Evolutionary conservation across 2,329 filamentous ascomycete genomes (phyloP), one percentile per base, ranked within the genome.

Genomic region (Xylariales sp.): DNA sequence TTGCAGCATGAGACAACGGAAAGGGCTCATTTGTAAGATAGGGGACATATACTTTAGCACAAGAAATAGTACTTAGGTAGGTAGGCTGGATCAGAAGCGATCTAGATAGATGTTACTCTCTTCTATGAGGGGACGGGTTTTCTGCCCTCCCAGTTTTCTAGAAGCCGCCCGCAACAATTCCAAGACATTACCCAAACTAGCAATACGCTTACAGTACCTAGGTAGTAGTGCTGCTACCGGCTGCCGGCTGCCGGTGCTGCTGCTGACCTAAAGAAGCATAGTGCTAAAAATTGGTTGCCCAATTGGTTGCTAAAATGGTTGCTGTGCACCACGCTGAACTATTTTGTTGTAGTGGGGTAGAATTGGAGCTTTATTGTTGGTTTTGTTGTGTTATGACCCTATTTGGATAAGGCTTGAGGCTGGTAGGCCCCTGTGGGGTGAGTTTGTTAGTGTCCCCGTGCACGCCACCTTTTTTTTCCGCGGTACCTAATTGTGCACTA

Each of bases 381-480:
- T 67, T 72, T 74, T 74, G 69, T 71, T 78, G 74, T 78, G 77
- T 77, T 75, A 75, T 72, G 73, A 69, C 74, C 68, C 32, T 18
- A 59, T 66, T 61, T 7, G 67, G 67, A 62, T 23, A 61, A 63
- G 61, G 43, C 9, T 43, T 49, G 62, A 48, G 34, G 50, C 56
- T 55, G 63, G 57, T n/a, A 30, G 50, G n/a, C n/a, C n/a, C n/a
- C 6, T 46, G 53, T 23, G 52, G 28, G 53, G 60, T 61, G 46
- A 6, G 9, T 9, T 9, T 23, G 23, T 36, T 9, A 36, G 6
- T 62, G 57, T 54, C 54, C 54, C 65, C 9, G 61, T 68, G 62
- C 61, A 50, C 62, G 54, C 57, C 30, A 52, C 46, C 59, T 50
- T 53, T 52, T 57, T 57, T 49, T 55, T 50, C 36, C 39, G 23